A percentile compares a stretch with the other conserved stretches of the same genome.
These are phyloP conservation scores for Dinochytrium kinnereticum DNA, from an alignment of 371 early-diverging fungal species.

Conservation along the genomic window DNA sequence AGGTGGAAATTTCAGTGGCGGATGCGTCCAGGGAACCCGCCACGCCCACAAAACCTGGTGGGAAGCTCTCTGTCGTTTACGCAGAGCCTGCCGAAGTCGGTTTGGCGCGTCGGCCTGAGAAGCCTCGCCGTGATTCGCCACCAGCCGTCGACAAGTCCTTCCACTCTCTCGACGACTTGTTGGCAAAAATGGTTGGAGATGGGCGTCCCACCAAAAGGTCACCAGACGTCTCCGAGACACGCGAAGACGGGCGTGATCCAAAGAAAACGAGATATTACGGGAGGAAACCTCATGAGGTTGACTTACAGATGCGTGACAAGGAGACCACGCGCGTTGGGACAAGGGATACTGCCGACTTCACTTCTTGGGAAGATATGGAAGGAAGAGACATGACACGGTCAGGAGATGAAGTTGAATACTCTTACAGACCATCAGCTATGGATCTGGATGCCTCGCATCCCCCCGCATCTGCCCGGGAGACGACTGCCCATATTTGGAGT, in stretches of 20 bases:
- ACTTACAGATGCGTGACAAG: neutral
- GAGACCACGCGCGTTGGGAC: neutral
- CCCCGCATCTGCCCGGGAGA: conserved; percentile 42
- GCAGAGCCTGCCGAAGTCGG: neutral
- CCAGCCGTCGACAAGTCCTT: neutral
- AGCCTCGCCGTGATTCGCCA: neutral
- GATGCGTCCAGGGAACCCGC: neutral
- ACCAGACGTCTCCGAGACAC: neutral
- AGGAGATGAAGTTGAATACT: neutral
- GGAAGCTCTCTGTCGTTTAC: neutral
- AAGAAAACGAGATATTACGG: neutral
- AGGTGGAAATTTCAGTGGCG: conserved; percentile 50
- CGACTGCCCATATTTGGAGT: conserved; percentile 58
- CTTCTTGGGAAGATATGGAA: too few species aligned
- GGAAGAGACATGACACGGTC: too few species aligned
- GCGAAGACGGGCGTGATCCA: neutral
- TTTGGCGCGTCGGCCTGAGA: neutral
- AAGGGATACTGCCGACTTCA: neutral
- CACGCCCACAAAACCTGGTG: neutral
- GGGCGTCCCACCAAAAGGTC: neutral
- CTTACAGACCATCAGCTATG: neutral
- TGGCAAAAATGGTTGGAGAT: conserved; percentile 29
- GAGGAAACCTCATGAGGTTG: neutral
- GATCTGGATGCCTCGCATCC: conserved; percentile 25
- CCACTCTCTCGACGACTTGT: conserved; percentile 22